Base-by-base conservation (phyloP, 2,329 filamentous ascomycete genomes). In the Scopulariopsis brevicaulis region DNA sequence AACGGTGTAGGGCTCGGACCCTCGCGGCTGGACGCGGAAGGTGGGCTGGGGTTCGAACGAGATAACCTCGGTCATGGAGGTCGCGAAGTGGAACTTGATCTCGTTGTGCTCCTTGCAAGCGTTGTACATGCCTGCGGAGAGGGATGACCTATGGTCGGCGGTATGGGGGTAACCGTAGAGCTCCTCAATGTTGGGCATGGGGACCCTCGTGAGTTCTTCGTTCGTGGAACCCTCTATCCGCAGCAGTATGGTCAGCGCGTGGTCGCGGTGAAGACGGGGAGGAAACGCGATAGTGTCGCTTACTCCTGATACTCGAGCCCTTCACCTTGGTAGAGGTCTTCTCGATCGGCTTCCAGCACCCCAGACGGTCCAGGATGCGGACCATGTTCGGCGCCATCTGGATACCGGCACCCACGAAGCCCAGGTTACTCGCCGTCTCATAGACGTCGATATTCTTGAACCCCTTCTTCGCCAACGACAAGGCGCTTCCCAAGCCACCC, bases 321-420 rank as follows among this genome's bases (percentile, higher is more conserved):
- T 78, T 78, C 60, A 91, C 78, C 60, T 85, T 79, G 0, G 89
- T 88, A 2, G 87, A 86, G 67, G 91, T 87, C 43, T 75, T 78
- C 62, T 82, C 82, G 61, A 94, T 89, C 18, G 78, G 76, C 20
- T 78, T 72, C 88, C 89, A 93, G 59, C 87, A 86, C 11, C 85
- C 89, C 46, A 92, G 73, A 15, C 78, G 75, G 66, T 90, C 85
- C 14, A 94, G 77, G 10, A 94, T 87, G 2, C 87, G 81, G 3
- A 85, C 84, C 79, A 93, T 87, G 63, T 94, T 95, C 0, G 89
- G 89, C 0, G 89, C 87, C 59, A 93, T 77, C 68, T 95, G 90
- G 63, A 94, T 93, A 5, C 90, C 90, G 1, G 90, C 90, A 25
- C 90, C 90, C 1, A 93, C 88, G 64, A 93, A 93, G 5, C 89